phyloP scores from a whole-genome alignment of 164 flowering plant genomes.

The Dillenia turbinata region DNA sequence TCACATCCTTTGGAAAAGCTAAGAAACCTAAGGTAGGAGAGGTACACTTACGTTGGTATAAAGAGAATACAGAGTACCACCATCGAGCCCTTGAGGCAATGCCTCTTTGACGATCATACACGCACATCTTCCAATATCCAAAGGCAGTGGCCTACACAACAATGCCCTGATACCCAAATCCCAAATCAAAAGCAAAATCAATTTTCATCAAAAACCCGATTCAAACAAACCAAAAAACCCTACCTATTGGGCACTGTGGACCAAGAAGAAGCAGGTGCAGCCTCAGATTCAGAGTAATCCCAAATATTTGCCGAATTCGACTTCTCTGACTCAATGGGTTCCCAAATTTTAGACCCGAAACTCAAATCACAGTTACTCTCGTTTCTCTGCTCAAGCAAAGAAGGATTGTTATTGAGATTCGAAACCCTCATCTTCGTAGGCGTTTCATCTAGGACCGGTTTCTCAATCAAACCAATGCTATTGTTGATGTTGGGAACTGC shows the following conservation, averaged over 20 bases:
- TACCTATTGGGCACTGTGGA: slow-evolving; percentile 85
- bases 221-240: neutral
- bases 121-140: slow-evolving; percentile 85
- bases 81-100: slow-evolving; percentile 37
- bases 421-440: slow-evolving; percentile 18
- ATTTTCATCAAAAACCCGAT: neutral
- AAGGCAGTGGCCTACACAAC: slow-evolving; percentile 79
- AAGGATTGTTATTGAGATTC: slow-evolving; percentile 28
- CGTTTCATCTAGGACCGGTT: slow-evolving; percentile 20
- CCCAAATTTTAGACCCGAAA: slow-evolving; percentile 43
- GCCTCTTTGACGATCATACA: slow-evolving; percentile 82
- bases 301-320: slow-evolving; percentile 48
- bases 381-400: slow-evolving; percentile 77
- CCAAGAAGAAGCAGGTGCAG: slow-evolving; percentile 98
- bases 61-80: slow-evolving; percentile 66
- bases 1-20: too few relatives aligned
- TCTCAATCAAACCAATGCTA: slow-evolving; percentile 5
- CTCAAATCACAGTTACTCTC: slow-evolving; percentile 54
- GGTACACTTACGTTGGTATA: slow-evolving; percentile 66
- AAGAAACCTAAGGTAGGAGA: too few relatives aligned
- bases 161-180: slow-evolving; percentile 55
- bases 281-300: slow-evolving; percentile 91
- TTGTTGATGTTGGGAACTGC: slow-evolving; percentile 17
- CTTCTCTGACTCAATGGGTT: slow-evolving; percentile 35
- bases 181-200: slow-evolving; percentile 5